A percentile compares a stretch with the other conserved stretches of the same genome.
phyloP scores from a whole-genome alignment of 257 asterid genomes.

The Orobanche coerulescens region DNA sequence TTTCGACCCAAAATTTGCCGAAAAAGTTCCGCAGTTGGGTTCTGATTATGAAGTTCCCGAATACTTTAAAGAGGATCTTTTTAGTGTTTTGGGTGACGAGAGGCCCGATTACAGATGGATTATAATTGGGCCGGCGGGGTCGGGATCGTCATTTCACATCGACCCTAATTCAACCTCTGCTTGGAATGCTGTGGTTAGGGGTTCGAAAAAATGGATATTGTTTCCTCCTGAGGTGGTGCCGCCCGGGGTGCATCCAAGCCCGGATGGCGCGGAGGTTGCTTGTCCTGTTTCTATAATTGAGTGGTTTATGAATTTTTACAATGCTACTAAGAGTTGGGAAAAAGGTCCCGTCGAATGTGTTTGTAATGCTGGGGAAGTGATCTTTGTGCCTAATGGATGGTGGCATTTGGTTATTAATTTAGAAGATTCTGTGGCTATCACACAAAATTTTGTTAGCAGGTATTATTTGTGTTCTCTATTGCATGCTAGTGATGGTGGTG shows the following conservation, averaged over 20 bases:
- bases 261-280: constrained; percentile 95
- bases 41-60: constrained; percentile 60
- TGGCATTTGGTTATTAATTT: constrained; percentile 97
- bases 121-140: constrained; percentile 91
- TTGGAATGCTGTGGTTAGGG: constrained; percentile 93
- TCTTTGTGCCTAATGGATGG: constrained; percentile 98
- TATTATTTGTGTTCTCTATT: constrained; percentile 24
- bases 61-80: constrained; percentile 84
- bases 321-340: constrained; percentile 51
- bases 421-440: constrained; percentile 92
- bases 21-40: constrained; percentile 66
- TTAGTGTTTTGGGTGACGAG: constrained; percentile 68
- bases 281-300: constrained; percentile 93
- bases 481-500: constrained; percentile 1
- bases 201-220: constrained; percentile 92
- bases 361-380: constrained; percentile 89
- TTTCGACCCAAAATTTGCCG: constrained; percentile 81
- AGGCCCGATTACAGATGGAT: constrained; percentile 96
- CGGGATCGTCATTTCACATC: constrained; percentile 96
- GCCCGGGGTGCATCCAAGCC: constrained; percentile 97
- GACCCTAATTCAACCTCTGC: constrained; percentile 99
- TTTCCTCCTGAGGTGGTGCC: constrained; percentile 95
- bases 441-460: constrained; percentile 96
- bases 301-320: constrained; percentile 97
- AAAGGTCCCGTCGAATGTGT: constrained; percentile 81